A percentile compares a stretch with the other conserved stretches of the same genome.
Conservation (phyloP, 352 stramenopile species). For the Globisporangium recalcitrans region DNA sequence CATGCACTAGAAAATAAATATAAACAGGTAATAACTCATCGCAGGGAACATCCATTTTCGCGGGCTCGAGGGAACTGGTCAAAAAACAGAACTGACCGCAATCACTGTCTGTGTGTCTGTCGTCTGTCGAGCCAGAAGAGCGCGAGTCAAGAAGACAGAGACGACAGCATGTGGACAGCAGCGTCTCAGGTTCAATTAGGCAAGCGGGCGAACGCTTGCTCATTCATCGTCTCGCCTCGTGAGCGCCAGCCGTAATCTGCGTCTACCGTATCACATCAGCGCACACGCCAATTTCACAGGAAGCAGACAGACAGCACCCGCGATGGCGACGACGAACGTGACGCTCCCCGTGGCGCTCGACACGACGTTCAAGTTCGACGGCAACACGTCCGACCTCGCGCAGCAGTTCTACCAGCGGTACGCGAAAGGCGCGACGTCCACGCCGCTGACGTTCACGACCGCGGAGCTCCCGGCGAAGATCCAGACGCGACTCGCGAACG, state of each 20-base stretch:
- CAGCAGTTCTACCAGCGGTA: conserved; percentile 14
- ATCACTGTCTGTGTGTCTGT: not conserved
- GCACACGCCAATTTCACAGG: not conserved
- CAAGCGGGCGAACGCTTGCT: not conserved
- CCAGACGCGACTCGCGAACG: not conserved
- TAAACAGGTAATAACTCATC: no score
- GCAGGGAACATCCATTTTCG: no score
- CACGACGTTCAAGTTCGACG: conserved; percentile 20
- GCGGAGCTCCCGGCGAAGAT: conserved; percentile 13
- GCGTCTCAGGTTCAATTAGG: not conserved
- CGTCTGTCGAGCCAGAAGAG: not conserved
- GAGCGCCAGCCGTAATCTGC: not conserved
- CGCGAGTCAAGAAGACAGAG: not conserved
- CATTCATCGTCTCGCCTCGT: not conserved
- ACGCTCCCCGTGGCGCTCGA: conserved; percentile 14
- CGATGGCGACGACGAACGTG: conserved; percentile 1
- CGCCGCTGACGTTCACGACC: conserved; percentile 14
- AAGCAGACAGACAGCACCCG: not conserved
- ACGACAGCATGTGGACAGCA: not conserved
- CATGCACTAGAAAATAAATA: no score
- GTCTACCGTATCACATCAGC: no score
- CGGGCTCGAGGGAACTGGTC: not conserved
- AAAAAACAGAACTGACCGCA: not conserved
- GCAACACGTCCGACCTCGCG: conserved; percentile 25
- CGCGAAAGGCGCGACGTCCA: conserved; percentile 20